A percentile compares a stretch with the other conserved stretches of the same genome.
phyloP scores from a whole-genome alignment of 345 rosid genomes.

The Alliaria petiolata region DNA sequence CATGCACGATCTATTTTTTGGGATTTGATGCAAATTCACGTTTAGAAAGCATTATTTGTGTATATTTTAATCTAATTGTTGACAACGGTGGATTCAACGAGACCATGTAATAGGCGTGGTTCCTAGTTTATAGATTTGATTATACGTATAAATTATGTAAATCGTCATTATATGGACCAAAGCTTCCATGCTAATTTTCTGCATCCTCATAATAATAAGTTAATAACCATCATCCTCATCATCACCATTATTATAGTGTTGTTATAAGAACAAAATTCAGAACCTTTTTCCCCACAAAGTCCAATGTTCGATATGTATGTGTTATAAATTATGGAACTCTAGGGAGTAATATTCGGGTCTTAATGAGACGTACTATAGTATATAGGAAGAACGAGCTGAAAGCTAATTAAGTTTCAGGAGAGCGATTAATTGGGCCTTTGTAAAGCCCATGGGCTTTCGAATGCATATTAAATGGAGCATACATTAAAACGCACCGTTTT shows the following conservation, averaged over 20 bases:
- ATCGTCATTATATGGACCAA: background rate
- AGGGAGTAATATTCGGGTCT: no score
- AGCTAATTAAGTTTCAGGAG: no score
- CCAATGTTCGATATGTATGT: no score
- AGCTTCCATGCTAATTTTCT: background rate
- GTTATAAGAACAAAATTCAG: no score
- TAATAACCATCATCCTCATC: background rate
- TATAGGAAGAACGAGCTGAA: no score
- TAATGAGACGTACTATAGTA: no score
- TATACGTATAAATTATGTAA: background rate
- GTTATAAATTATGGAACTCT: no score
- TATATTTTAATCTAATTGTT: background rate
- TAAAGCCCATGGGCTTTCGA: background rate
- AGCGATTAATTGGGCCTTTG: background rate
- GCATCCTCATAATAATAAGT: background rate
- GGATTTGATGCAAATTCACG: constrained; percentile 2
- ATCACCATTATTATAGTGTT: background rate
- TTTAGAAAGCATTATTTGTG: background rate
- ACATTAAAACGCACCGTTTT: background rate
- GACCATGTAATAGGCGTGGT: background rate
- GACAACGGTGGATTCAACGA: background rate
- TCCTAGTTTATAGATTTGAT: background rate
- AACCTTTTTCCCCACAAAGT: no score
- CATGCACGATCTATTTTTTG: constrained; percentile 10
- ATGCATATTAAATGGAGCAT: background rate